Evolutionary conservation across 192 early-diverging fungal species (phyloP), one percentile per base, ranked within the genome.

Genomic region (Coemansia sp.): DNA sequence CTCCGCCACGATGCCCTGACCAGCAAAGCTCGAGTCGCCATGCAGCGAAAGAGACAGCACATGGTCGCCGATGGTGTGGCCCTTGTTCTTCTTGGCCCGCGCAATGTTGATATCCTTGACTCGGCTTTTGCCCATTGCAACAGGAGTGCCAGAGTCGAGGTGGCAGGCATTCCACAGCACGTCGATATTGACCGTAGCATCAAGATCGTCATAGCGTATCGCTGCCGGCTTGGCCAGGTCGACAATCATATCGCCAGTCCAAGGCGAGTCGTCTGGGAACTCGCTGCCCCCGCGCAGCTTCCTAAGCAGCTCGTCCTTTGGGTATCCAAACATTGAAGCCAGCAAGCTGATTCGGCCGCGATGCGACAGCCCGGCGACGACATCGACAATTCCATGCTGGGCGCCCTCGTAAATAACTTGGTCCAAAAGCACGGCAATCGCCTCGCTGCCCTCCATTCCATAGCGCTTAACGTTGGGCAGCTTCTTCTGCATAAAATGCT

Each of bases 401-500:
- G 60, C 71, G 60, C 74, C 66, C 1, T 88, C 80, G 49, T 84
- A 79, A 72, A 97, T 95, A 22, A 97, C 68, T 64, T 88, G 84
- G 76, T 98, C 94, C 24, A 98, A 78, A 12, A 91, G 91, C 14
- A 91, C 88, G 89, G 97, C 96, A 87, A 96, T 96, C 60, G 90
- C 92, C 75, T 98, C 97, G 37, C 93, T 94, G 32, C 97, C 97
- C 73, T 98, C 97, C 12, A 98, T 71, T 6, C 97, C 97, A 70
- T 98, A 98, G n/a, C 97, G 89, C 83, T 97, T 97, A 56, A 98
- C 90, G 65, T 96, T 90, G 17, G 93, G 92, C 74, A 98, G 96
- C 74, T 92, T 94, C 68, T 96, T 97, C 46, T 92, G 92, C 94
- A 98, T 95, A 77, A 97, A 98, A 64, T 95, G 94, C 75, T 98